Base-by-base conservation (phyloP, 2,329 filamentous ascomycete genomes). In the Nigrograna mackinnonii region DNA sequence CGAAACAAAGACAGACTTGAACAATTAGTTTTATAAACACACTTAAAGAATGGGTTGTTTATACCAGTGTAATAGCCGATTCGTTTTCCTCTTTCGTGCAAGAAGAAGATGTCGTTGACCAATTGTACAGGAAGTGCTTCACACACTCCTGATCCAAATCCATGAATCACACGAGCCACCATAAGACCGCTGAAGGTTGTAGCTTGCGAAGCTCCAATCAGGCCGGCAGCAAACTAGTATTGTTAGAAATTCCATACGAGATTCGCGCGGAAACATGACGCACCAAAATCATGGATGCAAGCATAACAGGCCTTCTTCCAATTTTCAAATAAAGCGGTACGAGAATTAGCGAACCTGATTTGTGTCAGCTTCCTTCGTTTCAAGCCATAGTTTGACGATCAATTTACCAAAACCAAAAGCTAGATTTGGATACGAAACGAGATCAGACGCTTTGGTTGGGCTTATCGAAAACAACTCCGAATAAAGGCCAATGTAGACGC, bases 351-450 rank as follows among this genome's bases (percentile, higher is more conserved):
- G 77, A 79, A 3, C 48, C 48, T 54, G 22, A 9, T 14, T 6
- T n/a, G 12, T 6, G 16, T 43, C 31, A 36, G 22, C 36, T n/a
- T n/a, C n/a, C n/a, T n/a, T n/a, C n/a, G n/a, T n/a, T n/a, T n/a
- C n/a, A n/a, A n/a, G n/a, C n/a, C n/a, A n/a, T n/a, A n/a, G n/a
- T n/a, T n/a, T n/a, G n/a, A n/a, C 6, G 73, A 14, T 6, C 9
- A 39, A 35, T 30, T 6, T 47, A 51, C 76, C 78, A 45, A 83
- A 80, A 1, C 81, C 81, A 61, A 80, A 84, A 4, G 77, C 76
- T 16, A 84, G 68, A 57, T 83, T 84, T 0, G 80, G 76, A 55
- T 84, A 84, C 9, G 78, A 82, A 42, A 84, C 72, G 22, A 84
- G 61, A 6, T 76, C 76, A 0, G 79, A 81, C 0, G 81, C 79